Percentiles rank a stretch among this genome's conserved stretches.
These are phyloP conservation scores for Cercospora brassicicola DNA, from an alignment of 2,329 filamentous ascomycete species.

Conservation along the genomic window DNA sequence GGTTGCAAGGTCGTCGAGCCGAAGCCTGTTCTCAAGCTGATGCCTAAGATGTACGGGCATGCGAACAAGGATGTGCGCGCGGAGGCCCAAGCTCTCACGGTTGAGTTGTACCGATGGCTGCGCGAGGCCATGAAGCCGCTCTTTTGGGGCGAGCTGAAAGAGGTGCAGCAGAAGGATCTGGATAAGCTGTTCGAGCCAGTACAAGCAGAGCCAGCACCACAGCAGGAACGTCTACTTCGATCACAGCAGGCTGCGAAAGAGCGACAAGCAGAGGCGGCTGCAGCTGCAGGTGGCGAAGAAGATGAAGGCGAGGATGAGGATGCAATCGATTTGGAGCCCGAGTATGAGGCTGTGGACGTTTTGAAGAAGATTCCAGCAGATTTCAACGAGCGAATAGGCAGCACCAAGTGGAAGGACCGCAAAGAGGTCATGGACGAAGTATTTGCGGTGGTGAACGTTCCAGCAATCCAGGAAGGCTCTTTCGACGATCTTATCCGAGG, in stretches of 20 bases:
- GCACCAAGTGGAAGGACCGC: constrained; percentile 96
- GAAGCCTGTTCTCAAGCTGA: constrained; percentile 80
- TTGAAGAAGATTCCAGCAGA: constrained; percentile 76
- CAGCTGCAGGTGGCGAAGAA: constrained; percentile 39
- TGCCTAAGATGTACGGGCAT: constrained; percentile 91
- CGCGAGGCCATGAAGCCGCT: constrained; percentile 97
- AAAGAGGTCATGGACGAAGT: constrained; percentile 91
- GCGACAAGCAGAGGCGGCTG: constrained; percentile 44
- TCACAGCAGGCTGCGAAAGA: constrained; percentile 85
- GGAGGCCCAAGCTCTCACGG: constrained; percentile 84
- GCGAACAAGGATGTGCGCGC: constrained; percentile 97
- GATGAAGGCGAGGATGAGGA: constrained; percentile 52
- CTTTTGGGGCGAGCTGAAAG: constrained; percentile 94
- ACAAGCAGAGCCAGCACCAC: constrained; percentile 81
- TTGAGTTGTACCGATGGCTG: constrained; percentile 95
- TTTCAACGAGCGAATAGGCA: constrained; percentile 79
- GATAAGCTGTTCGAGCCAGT: constrained; percentile 93
- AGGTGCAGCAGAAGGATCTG: constrained; percentile 89
- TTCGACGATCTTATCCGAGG: constrained; percentile 81
- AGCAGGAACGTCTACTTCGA: constrained; percentile 83
- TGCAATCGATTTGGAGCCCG: constrained; percentile 68
- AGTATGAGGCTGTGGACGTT: constrained; percentile 81
- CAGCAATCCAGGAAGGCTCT: constrained; percentile 85
- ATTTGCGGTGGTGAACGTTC: constrained; percentile 73
- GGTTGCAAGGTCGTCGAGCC: constrained; percentile 93